Evolutionary conservation across 257 asterid genomes (phyloP), one percentile per base, ranked within the genome.

Genomic region (Haberlea rhodopensis): DNA sequence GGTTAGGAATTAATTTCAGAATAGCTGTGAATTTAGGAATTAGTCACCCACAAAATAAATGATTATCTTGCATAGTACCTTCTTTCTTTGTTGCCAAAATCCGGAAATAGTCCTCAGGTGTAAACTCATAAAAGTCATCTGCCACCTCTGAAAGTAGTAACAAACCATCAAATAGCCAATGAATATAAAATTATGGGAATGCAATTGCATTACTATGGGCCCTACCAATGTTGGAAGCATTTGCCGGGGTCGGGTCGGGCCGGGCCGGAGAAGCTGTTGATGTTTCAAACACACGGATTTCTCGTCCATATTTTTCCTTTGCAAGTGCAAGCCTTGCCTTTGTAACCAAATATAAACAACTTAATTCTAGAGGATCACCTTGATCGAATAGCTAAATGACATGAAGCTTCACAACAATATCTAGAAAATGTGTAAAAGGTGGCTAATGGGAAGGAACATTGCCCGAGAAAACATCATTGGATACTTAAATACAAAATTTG

Each of bases 121-220:
- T 90, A 67, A 94, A 90, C 75, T 94, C 99, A 63, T 90, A 94
- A 71, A 90, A 94, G 52, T 83, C 96, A 28, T 90, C 97, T 5
- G 89, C 28, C 78, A 80, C 94, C 59, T 84, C 96, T 83, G 91
- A 60, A 64, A 77, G 61, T 70, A 53, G 49, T 24, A 57, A 16
- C 24, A 26, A 59, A 18, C 26, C n/a, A 28, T 70, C 22, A 28
- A 61, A 51, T 53, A 70, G 18, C 37, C 34, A 52, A 26, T 63
- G 29, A 54, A 24, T 23, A 60, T 26, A 55, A 69, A 53, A 18
- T n/a, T 31, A 56, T 29, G 67, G 57, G 68, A 65, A 57, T 40
- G 48, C n/a, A 19, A 49, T 28, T 19, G 8, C 20, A 15, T 13
- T 51, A 15, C n/a, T 48, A 26, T 6, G 57, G 53, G 57, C 45